Conservation (phyloP, 345 rosid species). For the Rhizophora apiculata region DNA sequence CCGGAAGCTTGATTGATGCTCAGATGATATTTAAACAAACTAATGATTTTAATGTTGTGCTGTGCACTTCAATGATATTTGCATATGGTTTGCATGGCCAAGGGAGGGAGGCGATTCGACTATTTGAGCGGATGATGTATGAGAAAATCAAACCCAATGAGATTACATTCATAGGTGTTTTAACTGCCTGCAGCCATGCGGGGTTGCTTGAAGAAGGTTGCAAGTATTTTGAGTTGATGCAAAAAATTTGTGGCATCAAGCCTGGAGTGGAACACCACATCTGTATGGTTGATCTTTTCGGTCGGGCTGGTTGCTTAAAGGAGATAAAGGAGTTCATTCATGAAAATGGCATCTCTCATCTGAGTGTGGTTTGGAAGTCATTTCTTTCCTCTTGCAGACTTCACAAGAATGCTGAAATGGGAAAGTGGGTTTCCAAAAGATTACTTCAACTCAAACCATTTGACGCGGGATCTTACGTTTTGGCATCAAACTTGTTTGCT, state of each 20-base stretch:
- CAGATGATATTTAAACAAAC: constrained; percentile 30
- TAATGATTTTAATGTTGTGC: constrained; percentile 28
- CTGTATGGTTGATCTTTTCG: constrained; percentile 57
- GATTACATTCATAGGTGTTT: constrained; percentile 44
- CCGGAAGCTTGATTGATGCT: constrained; percentile 47
- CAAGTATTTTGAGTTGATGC: constrained; percentile 44
- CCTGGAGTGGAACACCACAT: constrained; percentile 50
- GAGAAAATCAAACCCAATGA: constrained; percentile 42
- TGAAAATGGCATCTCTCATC: constrained; percentile 35
- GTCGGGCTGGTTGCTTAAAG: constrained; percentile 45
- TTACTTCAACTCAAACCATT: constrained; percentile 33
- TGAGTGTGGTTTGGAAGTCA: constrained; percentile 44
- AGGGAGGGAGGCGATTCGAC: constrained; percentile 38
- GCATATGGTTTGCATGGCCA: constrained; percentile 46
- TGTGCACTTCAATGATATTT: constrained; percentile 54
- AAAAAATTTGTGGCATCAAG: constrained; percentile 34
- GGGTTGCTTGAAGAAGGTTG: constrained; percentile 48
- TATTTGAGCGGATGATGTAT: constrained; percentile 31
- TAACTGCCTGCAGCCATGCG: constrained; percentile 55
- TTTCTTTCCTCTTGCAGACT: constrained; percentile 50
- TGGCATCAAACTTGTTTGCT: constrained; percentile 40
- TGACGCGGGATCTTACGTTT: constrained; percentile 44
- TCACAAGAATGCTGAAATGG: constrained; percentile 36
- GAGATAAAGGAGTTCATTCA: constrained; percentile 44
- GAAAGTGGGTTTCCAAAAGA: constrained; percentile 40